These are phyloP conservation scores for Grammothele lineata DNA, from an alignment of 768 basidiomycete species.

Conservation along the genomic window DNA sequence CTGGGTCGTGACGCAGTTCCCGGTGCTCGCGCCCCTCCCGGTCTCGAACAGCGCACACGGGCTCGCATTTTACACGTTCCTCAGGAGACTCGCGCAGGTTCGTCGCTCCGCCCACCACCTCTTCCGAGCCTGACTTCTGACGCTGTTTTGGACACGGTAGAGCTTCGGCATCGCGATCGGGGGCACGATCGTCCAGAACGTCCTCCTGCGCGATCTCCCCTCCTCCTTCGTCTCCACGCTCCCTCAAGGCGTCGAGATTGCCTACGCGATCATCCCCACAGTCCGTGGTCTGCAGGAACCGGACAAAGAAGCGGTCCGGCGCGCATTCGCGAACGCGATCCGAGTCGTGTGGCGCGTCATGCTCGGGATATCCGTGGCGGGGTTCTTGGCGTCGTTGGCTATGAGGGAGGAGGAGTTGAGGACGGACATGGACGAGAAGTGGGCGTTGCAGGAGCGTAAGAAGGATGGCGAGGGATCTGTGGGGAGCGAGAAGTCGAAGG, in stretches of 20 bases:
- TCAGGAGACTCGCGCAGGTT: constrained; percentile 22
- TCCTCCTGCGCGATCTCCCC: constrained; percentile 30
- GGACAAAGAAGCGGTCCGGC: constrained; percentile 23
- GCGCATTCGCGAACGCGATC: constrained; percentile 28
- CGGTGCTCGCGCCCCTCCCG: constrained; percentile 19
- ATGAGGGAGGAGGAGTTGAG: constrained; percentile 29
- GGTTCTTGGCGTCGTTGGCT: constrained; percentile 21
- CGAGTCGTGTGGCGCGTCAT: constrained; percentile 29
- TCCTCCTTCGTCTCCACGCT: constrained; percentile 21
- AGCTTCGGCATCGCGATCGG: constrained; percentile 36
- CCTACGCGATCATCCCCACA: constrained; percentile 29
- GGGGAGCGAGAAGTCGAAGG: too few relatives aligned
- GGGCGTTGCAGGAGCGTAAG: neutral
- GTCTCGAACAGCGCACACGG: constrained; percentile 31
- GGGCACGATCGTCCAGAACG: constrained; percentile 34
- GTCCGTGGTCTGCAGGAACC: constrained; percentile 23
- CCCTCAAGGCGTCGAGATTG: constrained; percentile 23
- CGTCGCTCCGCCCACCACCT: neutral
- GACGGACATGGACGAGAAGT: constrained; percentile 25
- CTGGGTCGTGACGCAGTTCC: constrained; percentile 9
- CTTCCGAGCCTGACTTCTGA: neutral
- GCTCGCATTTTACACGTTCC: constrained; percentile 29
- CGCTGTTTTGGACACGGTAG: constrained; percentile 9
- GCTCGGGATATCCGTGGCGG: constrained; percentile 27
- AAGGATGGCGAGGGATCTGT: too few relatives aligned